Conservation (phyloP, 345 rosid species). For the Physaria fendleri region DNA sequence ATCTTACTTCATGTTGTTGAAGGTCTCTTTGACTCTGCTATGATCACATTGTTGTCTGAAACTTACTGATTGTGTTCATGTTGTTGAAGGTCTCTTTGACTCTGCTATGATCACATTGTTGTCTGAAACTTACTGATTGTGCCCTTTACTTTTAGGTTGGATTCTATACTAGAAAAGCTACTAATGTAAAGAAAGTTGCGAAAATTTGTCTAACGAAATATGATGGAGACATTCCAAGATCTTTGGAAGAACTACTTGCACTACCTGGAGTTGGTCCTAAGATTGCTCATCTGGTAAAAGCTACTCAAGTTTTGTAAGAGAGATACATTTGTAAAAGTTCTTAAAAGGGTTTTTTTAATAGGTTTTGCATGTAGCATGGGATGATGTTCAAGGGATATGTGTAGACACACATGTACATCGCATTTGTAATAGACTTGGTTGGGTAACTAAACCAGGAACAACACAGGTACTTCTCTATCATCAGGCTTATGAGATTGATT, state of each 20-base stretch:
- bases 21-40: not conserved
- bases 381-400: constrained; percentile 84
- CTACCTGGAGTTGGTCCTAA: constrained; percentile 98
- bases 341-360: constrained; percentile 22
- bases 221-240: constrained; percentile 80
- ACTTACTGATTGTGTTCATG: not conserved
- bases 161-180: constrained; percentile 87
- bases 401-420: constrained; percentile 97
- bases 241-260: constrained; percentile 73
- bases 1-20: not conserved
- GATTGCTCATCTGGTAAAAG: constrained; percentile 50
- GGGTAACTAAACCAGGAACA: constrained; percentile 71
- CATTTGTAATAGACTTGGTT: constrained; percentile 87
- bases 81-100: not conserved
- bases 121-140: not conserved
- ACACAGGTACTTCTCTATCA: constrained; percentile 43
- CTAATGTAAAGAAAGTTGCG: constrained; percentile 87
- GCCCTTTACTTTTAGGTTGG: constrained; percentile 53
- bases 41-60: no score
- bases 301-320: not conserved
- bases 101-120: no score
- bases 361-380: constrained; percentile 93
- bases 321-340: not conserved
- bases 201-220: constrained; percentile 63
- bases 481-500: not conserved